Conservation (phyloP, 768 basidiomycete genomes). For the Lactarius evosmus region DNA sequence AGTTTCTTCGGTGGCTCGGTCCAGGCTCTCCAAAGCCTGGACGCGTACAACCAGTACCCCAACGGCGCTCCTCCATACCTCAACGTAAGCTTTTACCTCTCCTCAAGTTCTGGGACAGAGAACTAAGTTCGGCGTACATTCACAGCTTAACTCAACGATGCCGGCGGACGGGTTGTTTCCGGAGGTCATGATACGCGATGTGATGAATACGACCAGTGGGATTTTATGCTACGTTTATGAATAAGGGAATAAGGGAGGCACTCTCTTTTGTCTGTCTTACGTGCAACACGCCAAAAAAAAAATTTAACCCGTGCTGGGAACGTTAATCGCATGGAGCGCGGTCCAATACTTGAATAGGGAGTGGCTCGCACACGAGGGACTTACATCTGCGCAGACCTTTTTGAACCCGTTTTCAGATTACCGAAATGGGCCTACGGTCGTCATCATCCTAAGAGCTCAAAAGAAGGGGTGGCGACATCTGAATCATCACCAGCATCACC, state of each 20-base stretch:
- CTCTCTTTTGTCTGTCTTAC: neutral
- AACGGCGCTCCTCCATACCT: conserved; percentile 32
- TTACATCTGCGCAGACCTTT: too few species aligned
- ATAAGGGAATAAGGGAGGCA: conserved; percentile 19
- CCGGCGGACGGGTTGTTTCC: conserved; percentile 33
- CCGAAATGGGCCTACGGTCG: too few species aligned
- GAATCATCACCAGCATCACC: too few species aligned
- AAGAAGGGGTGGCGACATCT: too few species aligned
- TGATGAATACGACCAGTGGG: conserved; percentile 36
- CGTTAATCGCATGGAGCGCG: too few species aligned
- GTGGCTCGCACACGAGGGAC: too few species aligned
- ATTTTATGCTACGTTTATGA: conserved; percentile 40
- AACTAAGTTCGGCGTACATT: neutral
- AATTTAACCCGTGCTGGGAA: too few species aligned
- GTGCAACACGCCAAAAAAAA: too few species aligned
- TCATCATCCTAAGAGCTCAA: too few species aligned
- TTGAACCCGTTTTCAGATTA: too few species aligned
- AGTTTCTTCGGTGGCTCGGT: conserved; percentile 37
- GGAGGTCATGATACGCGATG: conserved; percentile 30
- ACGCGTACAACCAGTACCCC: conserved; percentile 31
- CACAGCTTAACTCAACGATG: conserved; percentile 32
- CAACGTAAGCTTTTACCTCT: conserved; percentile 22
- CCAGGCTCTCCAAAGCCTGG: conserved; percentile 30
- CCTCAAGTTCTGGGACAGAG: neutral
- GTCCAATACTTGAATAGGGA: too few species aligned